Base-by-base conservation (phyloP, 1,284 basidiomycete genomes). In the Boletus mariae region DNA sequence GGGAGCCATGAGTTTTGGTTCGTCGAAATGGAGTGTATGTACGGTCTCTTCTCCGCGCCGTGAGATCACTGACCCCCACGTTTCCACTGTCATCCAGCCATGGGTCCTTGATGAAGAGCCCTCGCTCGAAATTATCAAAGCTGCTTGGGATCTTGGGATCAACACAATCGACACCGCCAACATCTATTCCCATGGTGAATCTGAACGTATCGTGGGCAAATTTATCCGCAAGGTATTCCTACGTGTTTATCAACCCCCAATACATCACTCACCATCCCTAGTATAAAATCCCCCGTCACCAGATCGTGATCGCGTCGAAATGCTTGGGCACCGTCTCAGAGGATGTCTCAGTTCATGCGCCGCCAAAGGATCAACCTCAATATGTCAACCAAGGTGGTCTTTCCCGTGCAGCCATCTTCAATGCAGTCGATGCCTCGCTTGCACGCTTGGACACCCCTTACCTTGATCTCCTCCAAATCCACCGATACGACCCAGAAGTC, bases 151-250 rank as follows among this genome's bases (percentile, higher is more conserved):
- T 45, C 58, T 63, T 6, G 76, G 74, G 2, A 67, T 78, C 52
- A 78, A 69, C 51, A 78, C 75, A 15, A 68, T 78, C 54, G 79
- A 80, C 59, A 84, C 84, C 0, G 81, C 83, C 25, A 83, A 85
- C 60, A 65, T 78, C 3, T 82, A 82, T 55, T 79, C 76, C 5
- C 76, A 79, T 49, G 79, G 80, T 7, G 74, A 75, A 51, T 78
- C 76, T 0, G 77, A 79, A 47, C 60, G 64, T 4, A 45, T 79
- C 26, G 58, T 79, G 9, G 82, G 75, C 10, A 78, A 80, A 59
- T 84, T 84, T 45, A 72, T 87, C 56, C 73, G 78, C 52, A 62
- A 73, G 67, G 75, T 31, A 35, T 8, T 12, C 12, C 23, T 10
- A 28, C 13, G 12, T 43, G 15, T 26, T 28, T 15, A 25, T 7